Base-by-base conservation (phyloP, 208 protist species). In the Leishmania tarentolae region DNA sequence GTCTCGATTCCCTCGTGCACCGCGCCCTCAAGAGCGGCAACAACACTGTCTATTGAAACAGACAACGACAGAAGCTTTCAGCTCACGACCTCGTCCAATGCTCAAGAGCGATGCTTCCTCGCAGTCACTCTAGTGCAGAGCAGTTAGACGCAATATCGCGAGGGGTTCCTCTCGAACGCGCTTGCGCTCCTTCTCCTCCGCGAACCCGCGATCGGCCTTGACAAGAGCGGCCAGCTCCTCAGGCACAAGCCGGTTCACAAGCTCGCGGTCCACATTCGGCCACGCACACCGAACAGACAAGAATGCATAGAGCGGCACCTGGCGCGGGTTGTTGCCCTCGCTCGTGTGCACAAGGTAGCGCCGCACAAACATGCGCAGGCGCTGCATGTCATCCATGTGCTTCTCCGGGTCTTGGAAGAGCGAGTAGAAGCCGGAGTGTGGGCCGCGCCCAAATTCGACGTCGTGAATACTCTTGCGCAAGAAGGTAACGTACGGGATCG, bases 321-420 rank as follows among this genome's bases (percentile, higher is more conserved):
- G 82, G 1, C 80, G 83, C 8, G 83, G 87, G 83, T 94, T 95
- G 82, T 93, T 94, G 53, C 85, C 84, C 74, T 94, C 83, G 82
- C 81, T 85, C 53, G 91, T 89, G 81, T 94, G 91, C 35, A 95
- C 92, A 52, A 97, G 86, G 81, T 94, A 97, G 66, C 93, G 92
- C 6, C 93, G 87, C 0, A 87, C 77, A 80, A 94, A 93, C 92
- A 95, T 95, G 50, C 92, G 91, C 68, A 95, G 84, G 72, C 81
- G 92, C 85, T 97, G 92, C 86, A 94, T 88, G 78, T 97, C 93
- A 76, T 90, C 87, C 44, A 86, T 37, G 21, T 59, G 6, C 79
- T 83, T 85, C 7, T 78, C 72, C 0, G 91, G 88, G 56, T 90
- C 68, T 46, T 82, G 77, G 78, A 97, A 92, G 37, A 97, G 85